Evolutionary conservation across 192 early-diverging fungal genomes (phyloP).

Genomic region (Borealophlyctis nickersoniae): DNA sequence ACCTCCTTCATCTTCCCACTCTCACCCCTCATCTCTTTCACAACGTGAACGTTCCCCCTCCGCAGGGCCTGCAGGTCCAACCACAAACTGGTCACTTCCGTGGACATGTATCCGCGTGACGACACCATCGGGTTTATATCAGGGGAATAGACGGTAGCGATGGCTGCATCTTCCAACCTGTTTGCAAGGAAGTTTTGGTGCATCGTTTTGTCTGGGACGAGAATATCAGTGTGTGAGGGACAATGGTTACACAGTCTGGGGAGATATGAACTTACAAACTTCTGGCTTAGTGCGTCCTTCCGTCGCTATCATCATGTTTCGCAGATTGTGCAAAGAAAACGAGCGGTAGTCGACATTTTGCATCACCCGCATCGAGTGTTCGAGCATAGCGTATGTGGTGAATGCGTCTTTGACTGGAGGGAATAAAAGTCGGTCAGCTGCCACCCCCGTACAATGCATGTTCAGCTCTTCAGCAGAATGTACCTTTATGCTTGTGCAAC

Average conservation of each 20-base stretch:
- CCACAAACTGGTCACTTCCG: constrained; percentile 63
- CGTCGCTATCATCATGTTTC: constrained; percentile 62
- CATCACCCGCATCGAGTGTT: constrained; percentile 64
- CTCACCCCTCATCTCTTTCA: constrained; percentile 34
- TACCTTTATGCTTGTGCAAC: constrained; percentile 65
- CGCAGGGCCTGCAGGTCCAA: constrained; percentile 66
- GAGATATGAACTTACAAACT: constrained; percentile 47
- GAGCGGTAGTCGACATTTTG: constrained; percentile 37
- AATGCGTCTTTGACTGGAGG: constrained; percentile 64
- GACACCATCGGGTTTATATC: constrained; percentile 76
- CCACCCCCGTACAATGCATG: no score
- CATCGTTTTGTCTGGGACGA: constrained; percentile 8
- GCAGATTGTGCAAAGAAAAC: constrained; percentile 52
- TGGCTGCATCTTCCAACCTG: constrained; percentile 63
- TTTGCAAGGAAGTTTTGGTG: constrained; percentile 52
- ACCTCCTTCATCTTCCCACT: constrained; percentile 23
- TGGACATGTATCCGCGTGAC: constrained; percentile 75
- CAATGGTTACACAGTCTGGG: constrained; percentile 40
- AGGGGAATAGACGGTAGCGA: constrained; percentile 74
- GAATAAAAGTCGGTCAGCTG: neutral
- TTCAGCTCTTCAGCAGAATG: no score
- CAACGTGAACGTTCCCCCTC: constrained; percentile 58
- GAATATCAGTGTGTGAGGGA: neutral
- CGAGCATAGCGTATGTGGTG: constrained; percentile 62
- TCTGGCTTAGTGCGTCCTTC: constrained; percentile 47